Evolutionary conservation across 176 grass and related monocot species (phyloP).

Genomic region (Rhynchospora tenuis): DNA sequence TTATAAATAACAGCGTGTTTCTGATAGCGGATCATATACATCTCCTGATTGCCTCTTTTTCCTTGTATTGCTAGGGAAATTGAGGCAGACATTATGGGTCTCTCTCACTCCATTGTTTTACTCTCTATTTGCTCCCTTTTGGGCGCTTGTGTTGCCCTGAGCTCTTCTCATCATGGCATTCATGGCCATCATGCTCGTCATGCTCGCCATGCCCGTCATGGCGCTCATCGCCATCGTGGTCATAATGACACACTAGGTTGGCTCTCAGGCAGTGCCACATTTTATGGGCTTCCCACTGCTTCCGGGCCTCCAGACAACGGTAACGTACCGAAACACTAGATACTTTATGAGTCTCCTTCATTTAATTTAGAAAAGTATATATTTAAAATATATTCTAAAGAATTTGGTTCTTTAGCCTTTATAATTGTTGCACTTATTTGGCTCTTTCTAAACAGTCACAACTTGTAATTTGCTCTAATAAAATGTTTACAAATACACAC

Average conservation of each 20-base stretch:
- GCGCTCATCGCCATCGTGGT: neutral
- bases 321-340: neutral
- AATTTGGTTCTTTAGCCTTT: neutral
- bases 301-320: slow-evolving; percentile 15
- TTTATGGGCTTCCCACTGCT: slow-evolving; percentile 10
- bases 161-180: neutral
- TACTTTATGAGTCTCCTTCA: too few species aligned
- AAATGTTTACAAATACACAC: neutral
- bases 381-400: neutral
- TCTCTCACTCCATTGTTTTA: slow-evolving; percentile 14
- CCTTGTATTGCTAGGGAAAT: neutral
- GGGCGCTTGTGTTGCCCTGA: neutral
- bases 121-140: slow-evolving; percentile 13
- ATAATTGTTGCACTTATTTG: neutral
- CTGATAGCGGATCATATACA: neutral
- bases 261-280: slow-evolving; percentile 23
- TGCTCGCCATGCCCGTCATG: neutral
- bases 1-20: slow-evolving; percentile 5
- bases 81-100: slow-evolving; percentile 10
- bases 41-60: neutral
- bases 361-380: too few species aligned
- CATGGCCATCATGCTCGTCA: neutral
- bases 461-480: neutral
- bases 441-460: neutral
- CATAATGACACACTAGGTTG: slow-evolving; percentile 3